Evolutionary conservation across 2,329 filamentous ascomycete species (phyloP).

Genomic region (Scytalidium lignicola): DNA sequence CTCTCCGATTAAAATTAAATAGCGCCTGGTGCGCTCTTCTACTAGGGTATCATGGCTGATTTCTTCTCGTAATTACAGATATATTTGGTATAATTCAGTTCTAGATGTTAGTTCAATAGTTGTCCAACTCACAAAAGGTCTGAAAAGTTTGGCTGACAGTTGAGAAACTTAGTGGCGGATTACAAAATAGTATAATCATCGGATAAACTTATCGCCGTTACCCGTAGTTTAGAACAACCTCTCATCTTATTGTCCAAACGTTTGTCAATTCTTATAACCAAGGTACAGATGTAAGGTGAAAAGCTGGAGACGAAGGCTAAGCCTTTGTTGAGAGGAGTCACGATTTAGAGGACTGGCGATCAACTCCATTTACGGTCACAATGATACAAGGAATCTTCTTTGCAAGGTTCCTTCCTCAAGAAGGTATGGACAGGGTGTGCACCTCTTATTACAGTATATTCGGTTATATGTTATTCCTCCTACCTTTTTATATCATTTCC

Average conservation of each 20-base stretch:
- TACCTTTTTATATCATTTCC: not conserved
- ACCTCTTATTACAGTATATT: too few relatives aligned
- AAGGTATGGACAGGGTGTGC: constrained; percentile 48
- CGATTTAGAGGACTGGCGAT: not conserved
- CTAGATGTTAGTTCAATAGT: not conserved
- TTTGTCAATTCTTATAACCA: too few relatives aligned
- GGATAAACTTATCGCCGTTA: not conserved
- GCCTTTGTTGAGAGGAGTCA: too few relatives aligned
- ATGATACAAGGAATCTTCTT: constrained; percentile 71
- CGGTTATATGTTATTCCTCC: not conserved
- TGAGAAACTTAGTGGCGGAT: not conserved
- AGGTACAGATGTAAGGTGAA: too few relatives aligned
- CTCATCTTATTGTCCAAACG: not conserved
- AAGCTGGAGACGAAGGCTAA: too few relatives aligned
- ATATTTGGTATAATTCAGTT: not conserved
- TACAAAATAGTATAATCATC: not conserved
- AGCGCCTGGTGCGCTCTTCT: not conserved
- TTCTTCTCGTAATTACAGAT: not conserved
- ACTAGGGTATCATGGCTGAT: not conserved
- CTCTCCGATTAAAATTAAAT: not conserved
- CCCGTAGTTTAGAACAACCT: not conserved
- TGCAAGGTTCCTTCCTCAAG: constrained; percentile 60
- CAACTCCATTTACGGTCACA: constrained; percentile 18
- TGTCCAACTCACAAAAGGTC: not conserved
- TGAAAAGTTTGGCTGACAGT: too few relatives aligned